Evolutionary conservation across 1,284 basidiomycete genomes (phyloP).

Genomic region (Austroboletus novae-zelandiae): DNA sequence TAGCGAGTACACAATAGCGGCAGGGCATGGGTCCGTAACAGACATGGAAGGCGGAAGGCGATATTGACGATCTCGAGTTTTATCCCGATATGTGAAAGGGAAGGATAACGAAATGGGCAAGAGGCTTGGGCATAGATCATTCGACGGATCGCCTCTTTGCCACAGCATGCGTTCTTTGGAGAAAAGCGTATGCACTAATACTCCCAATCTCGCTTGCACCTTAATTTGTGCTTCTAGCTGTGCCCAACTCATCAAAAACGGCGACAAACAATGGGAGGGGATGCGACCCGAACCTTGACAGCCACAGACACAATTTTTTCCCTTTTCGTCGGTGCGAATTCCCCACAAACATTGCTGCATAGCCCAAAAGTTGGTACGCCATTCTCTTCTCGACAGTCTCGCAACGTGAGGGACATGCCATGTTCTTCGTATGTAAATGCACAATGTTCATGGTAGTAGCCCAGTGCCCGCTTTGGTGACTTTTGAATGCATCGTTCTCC

Average conservation of each 20-base stretch:
- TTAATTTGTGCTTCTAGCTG: slow-evolving; percentile 56
- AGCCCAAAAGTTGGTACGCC: slow-evolving; percentile 33
- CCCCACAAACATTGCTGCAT: slow-evolving; percentile 34
- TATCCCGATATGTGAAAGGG: slow-evolving; percentile 45
- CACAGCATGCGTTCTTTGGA: slow-evolving; percentile 42
- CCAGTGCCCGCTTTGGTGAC: slow-evolving; percentile 20
- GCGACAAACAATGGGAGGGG: neutral
- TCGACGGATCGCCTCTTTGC: slow-evolving; percentile 29
- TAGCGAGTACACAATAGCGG: slow-evolving; percentile 44
- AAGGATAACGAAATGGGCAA: slow-evolving; percentile 49
- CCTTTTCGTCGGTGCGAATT: slow-evolving; percentile 39
- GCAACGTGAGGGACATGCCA: slow-evolving; percentile 31
- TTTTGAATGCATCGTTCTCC: slow-evolving; percentile 34
- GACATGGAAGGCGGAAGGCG: slow-evolving; percentile 55
- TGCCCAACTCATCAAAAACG: slow-evolving; percentile 2
- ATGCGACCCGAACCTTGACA: slow-evolving; percentile 40
- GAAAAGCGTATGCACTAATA: slow-evolving; percentile 35
- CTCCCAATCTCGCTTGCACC: slow-evolving; percentile 39
- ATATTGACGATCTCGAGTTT: slow-evolving; percentile 13
- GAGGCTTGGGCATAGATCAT: slow-evolving; percentile 40
- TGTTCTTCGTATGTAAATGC: slow-evolving; percentile 31
- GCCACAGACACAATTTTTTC: slow-evolving; percentile 41
- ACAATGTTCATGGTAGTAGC: slow-evolving; percentile 21
- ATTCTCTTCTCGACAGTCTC: slow-evolving; percentile 32
- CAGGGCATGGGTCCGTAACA: slow-evolving; percentile 31